Evolutionary conservation across 192 early-diverging fungal species (phyloP), one percentile per base, ranked within the genome.

Genomic region (Funneliformis mosseae): DNA sequence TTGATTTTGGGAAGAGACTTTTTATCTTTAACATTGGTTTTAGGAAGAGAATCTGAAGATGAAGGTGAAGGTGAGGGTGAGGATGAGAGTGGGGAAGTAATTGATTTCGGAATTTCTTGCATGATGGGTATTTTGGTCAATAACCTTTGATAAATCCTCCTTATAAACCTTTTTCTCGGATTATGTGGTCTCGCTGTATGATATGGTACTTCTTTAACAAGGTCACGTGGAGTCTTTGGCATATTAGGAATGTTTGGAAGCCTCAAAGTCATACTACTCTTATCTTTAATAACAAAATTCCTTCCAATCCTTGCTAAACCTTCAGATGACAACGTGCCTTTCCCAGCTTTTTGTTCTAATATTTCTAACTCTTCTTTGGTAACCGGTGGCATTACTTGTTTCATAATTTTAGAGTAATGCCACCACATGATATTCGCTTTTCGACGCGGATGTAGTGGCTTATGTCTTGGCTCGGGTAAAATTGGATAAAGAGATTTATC

Each of bases 381-480:
- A 7, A 77, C 55, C 7, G 75, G 75, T 77, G 75, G 75, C n/a
- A 63, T 46, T 14, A 64, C 75, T 25, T 25, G 33, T 39, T 43
- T 77, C 59, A 63, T 77, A 27, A 63, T 77, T 63, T 39, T 77
- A 39, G 75, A 77, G 25, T 63, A 63, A 77, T 77, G 75, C 41
- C 75, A 42, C 75, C 75, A 77, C n/a, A 60, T 43, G 7, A 77
- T 23, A 62, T 77, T 77, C 23, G 75, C 75, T 45, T 77, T 63
- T 77, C 75, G 33, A 27, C 46, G 25, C 14, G 75, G 75, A 38
- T 77, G 46, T 8, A 77, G 25, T 42, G 75, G 75, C 42, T 77
- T 77, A 77, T 77, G 75, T 39, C 41, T 61, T 63, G 75, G 75
- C 25, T 41, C 28, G 12, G 75, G 60, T 63, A 77, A 42, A 38